Evolutionary conservation across 2,329 filamentous ascomycete species (phyloP), one percentile per base, ranked within the genome.

Genomic region (Sclerotinia minor): DNA sequence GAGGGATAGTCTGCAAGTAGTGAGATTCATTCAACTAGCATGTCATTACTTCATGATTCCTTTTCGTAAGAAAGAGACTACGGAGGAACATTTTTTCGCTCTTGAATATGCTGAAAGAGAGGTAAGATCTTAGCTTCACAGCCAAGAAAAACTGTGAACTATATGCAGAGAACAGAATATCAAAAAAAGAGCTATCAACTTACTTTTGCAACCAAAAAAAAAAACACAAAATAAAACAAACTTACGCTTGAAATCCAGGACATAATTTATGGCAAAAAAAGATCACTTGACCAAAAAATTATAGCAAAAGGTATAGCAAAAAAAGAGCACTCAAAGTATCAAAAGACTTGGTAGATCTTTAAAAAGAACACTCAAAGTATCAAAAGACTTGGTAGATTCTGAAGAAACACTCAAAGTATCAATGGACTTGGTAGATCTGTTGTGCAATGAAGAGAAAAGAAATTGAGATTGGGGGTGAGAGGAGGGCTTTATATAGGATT

Each of bases 381-480:
- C 55, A 9, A 59, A 29, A 17, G 55, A 59, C 55, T n/a, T 59
- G 55, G 55, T 59, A 59, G 55, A n/a, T 13, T 45, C 55, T 24
- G 55, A 59, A 32, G 24, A 45, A 59, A 45, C 41, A 59, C 55
- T 59, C 55, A 59, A 59, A 45, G 55, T 59, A 59, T 24, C 55
- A 17, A 59, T 44, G 11, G 55, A 45, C 55, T 45, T 7, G 55
- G 35, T 41, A 57, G 35, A 57, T 38, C 54, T 24, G 32, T 2
- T 57, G 1, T 57, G 54, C n/a, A 21, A 57, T 38, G 54, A 24
- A 17, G 32, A 24, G 54, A 7, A n/a, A 54, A 55, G 57, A 19
- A 17, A 29, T 9, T 9, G 2, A 21, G 29, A 32, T n/a, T 60
- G 19, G 24, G 19, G 11, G 26, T 13, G 57, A 15, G 6, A 13